Percentiles rank a stretch among this genome's conserved stretches.
Conservation (phyloP, 768 basidiomycete genomes). For the Auricularia auricula-judae region DNA sequence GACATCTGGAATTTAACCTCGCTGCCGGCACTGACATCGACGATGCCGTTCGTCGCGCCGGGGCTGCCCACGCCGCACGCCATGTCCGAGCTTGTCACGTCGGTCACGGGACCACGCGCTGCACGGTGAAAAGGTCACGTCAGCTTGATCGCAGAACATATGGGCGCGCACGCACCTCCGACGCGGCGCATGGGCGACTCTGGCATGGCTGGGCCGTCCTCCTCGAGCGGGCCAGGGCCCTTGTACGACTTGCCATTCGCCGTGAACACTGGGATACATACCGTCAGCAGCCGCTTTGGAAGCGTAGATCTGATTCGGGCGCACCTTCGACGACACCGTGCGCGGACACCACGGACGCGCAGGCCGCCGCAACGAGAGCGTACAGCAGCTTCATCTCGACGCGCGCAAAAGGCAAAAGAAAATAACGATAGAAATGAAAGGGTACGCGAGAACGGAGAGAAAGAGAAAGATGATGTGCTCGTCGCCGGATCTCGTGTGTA, state of each 20-base stretch:
- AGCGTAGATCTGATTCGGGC: background rate
- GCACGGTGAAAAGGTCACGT: background rate
- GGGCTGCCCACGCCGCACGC: background rate
- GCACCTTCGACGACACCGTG: background rate
- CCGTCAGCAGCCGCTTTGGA: background rate
- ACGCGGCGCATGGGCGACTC: background rate
- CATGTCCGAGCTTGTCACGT: background rate
- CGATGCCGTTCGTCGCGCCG: background rate
- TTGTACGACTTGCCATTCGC: background rate
- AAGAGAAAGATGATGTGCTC: too few relatives aligned
- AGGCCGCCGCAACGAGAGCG: background rate
- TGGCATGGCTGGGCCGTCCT: background rate
- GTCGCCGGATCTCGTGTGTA: too few relatives aligned
- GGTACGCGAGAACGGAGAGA: background rate
- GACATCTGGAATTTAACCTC: background rate
- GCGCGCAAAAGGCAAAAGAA: background rate
- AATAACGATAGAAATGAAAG: background rate
- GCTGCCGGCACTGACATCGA: background rate
- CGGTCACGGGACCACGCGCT: background rate
- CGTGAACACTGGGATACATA: background rate
- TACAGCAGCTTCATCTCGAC: background rate
- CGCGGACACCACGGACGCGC: background rate
- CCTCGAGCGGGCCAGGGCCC: background rate
- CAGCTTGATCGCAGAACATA: background rate
- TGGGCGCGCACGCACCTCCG: background rate